A percentile compares a stretch with the other conserved stretches of the same genome.
Conservation (phyloP, 1,284 basidiomycete species). For the Pisolithus thermaeus region DNA sequence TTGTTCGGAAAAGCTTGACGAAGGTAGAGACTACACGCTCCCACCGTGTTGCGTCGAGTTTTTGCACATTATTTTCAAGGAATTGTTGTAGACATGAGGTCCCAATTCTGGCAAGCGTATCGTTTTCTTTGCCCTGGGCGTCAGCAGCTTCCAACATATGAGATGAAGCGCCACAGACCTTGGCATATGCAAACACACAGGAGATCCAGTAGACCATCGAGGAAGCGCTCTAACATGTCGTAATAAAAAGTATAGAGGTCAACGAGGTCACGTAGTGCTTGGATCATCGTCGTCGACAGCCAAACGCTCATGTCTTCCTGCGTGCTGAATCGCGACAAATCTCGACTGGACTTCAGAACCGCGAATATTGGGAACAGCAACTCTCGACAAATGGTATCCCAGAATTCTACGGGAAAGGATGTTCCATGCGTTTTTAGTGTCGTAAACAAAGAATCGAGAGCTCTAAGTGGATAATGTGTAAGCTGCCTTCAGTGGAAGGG, state of each 20-base stretch:
- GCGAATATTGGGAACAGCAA: constrained; percentile 98
- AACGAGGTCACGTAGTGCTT: constrained; percentile 92
- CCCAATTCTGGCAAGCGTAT: constrained; percentile 95
- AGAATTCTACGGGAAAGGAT: constrained; percentile 89
- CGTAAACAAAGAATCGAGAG: constrained; percentile 92
- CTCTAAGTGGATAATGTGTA: constrained; percentile 44
- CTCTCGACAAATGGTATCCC: constrained; percentile 97
- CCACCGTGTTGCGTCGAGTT: constrained; percentile 84
- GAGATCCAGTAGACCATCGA: constrained; percentile 90
- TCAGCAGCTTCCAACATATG: constrained; percentile 5
- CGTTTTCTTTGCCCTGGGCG: constrained; percentile 67
- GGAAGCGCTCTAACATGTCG: constrained; percentile 82
- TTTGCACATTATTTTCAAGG: constrained; percentile 89
- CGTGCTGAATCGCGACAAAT: constrained; percentile 88
- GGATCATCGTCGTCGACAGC: constrained; percentile 99
- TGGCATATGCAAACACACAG: constrained; percentile 98
- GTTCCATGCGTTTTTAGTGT: constrained; percentile 90
- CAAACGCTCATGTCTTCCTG: constrained; percentile 99
- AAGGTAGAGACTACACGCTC: constrained; percentile 92
- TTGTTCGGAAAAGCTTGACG: constrained; percentile 93
- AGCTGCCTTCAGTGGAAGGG: neutral
- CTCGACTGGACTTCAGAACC: constrained; percentile 86
- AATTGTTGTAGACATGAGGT: constrained; percentile 97
- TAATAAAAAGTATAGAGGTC: constrained; percentile 97
- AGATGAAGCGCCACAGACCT: constrained; percentile 49